Percentiles rank a stretch among this genome's conserved stretches.
Evolutionary conservation across 257 asterid species (phyloP).

Genomic region (Verbascum thapsus): DNA sequence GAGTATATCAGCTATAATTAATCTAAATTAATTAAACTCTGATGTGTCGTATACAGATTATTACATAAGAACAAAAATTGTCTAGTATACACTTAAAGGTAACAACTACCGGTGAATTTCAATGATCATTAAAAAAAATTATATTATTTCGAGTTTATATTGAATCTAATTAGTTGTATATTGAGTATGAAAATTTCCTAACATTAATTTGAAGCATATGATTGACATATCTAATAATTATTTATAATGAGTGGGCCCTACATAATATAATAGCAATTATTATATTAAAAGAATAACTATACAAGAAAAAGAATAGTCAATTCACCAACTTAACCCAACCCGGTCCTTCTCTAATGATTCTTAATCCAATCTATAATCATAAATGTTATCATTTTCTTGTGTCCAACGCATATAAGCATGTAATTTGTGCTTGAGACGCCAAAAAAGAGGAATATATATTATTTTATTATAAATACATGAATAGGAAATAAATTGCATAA

Average conservation of each 20-base stretch:
- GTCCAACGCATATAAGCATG: background rate
- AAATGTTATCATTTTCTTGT: constrained; percentile 16
- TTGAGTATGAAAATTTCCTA: too few species aligned
- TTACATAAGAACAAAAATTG: too few species aligned
- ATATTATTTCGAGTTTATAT: too few species aligned
- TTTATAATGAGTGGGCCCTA: constrained; percentile 25
- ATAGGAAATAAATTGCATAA: background rate
- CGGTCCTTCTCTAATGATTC: background rate
- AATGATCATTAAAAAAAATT: too few species aligned
- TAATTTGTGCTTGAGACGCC: background rate
- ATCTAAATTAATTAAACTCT: too few species aligned
- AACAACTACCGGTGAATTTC: too few species aligned
- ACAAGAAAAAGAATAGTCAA: constrained; percentile 28
- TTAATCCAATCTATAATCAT: constrained; percentile 29
- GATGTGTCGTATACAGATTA: too few species aligned
- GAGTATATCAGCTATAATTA: too few species aligned
- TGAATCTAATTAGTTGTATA: too few species aligned
- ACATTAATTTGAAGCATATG: too few species aligned
- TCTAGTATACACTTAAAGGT: too few species aligned
- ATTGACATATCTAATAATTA: constrained; percentile 17
- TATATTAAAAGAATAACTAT: constrained; percentile 15
- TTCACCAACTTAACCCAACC: background rate
- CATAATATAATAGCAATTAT: constrained; percentile 20
- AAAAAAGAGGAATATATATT: background rate
- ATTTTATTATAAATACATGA: too few species aligned